Evolutionary conservation across 23 red algal species (phyloP), one percentile per base, ranked within the genome.

Genomic region (Gracilaria gracilis): DNA sequence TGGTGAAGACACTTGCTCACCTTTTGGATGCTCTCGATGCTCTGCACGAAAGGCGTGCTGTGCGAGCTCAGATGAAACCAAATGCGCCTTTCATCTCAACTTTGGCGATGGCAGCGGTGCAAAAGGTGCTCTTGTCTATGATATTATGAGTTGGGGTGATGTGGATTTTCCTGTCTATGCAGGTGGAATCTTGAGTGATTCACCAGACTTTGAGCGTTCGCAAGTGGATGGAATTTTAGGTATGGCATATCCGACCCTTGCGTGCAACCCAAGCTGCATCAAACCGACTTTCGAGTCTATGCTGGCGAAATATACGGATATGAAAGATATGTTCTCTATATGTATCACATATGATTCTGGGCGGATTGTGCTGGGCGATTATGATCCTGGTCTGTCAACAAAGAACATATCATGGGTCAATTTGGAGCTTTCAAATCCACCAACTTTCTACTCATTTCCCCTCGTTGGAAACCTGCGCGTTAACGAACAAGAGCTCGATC

Each of bases 161-260:
- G 59, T 94, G 17, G 85, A 86, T 13, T 94, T 94, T 62, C 92
- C 92, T 74, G 93, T 91, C 58, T 61, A 67, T 36, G 91, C 91
- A 32, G 94, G 94, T 20, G 94, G 88, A 16, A 96, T 96, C 65
- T 40, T 53, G 25, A 91, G 89, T 42, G 94, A 96, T 38, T 86
- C 87, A 6, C 75, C 87, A 17, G 89, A 96, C 66, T 96, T 96
- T 92, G 94, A 96, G 79, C 81, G 94, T 19, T 81, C 69, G 16
- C 75, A 90, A 25, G 94, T 98, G 0, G 96, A 98, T 55, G 96
- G 96, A 49, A 94, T 98, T 48, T 59, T 98, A 16, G 96, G 96
- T 7, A 89, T 98, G 83, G 96, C 96, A 17, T 98, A 91, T 47
- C 88, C 69, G 27, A 88, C 64, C 39, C 85, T 98, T 24, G 88